Conservation (phyloP, 2,329 filamentous ascomycete species). For the Fusarium protoensiforme region DNA sequence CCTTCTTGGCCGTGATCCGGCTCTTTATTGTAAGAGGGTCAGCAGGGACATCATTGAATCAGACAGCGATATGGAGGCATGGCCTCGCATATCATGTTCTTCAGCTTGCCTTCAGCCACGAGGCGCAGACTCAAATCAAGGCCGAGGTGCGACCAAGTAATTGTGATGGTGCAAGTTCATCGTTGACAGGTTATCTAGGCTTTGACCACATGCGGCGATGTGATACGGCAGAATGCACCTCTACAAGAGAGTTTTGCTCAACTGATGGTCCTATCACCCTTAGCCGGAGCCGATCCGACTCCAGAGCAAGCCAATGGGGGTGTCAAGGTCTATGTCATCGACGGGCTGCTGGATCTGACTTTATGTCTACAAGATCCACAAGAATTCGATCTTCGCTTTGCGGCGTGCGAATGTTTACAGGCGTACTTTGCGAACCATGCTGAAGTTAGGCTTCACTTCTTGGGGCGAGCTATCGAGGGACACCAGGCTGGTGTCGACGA, state of each 20-base stretch:
- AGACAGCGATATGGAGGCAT: conserved; percentile 85
- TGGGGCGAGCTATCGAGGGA: conserved; percentile 88
- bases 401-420: conserved; percentile 90
- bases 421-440: conserved; percentile 89
- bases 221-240: conserved; percentile 82
- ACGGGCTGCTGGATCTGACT: conserved; percentile 86
- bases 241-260: conserved; percentile 93
- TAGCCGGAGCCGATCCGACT: conserved; percentile 50
- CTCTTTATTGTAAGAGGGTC: conserved; percentile 88
- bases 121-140: conserved; percentile 80
- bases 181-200: conserved; percentile 63
- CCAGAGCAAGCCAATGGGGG: conserved; percentile 62
- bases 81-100: conserved; percentile 83
- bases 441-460: conserved; percentile 85
- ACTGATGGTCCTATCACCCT: conserved; percentile 76
- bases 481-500: conserved; percentile 82
- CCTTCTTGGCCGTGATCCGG: conserved; percentile 85
- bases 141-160: conserved; percentile 69
- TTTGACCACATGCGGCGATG: conserved; percentile 84
- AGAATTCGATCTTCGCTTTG: conserved; percentile 82
- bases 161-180: not conserved
- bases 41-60: conserved; percentile 82
- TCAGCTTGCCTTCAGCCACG: conserved; percentile 81
- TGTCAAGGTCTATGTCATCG: conserved; percentile 85
- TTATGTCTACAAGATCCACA: conserved; percentile 74